Conservation (phyloP, 1,284 basidiomycete species). For the Pseudozyma tsukubaensis region DNA sequence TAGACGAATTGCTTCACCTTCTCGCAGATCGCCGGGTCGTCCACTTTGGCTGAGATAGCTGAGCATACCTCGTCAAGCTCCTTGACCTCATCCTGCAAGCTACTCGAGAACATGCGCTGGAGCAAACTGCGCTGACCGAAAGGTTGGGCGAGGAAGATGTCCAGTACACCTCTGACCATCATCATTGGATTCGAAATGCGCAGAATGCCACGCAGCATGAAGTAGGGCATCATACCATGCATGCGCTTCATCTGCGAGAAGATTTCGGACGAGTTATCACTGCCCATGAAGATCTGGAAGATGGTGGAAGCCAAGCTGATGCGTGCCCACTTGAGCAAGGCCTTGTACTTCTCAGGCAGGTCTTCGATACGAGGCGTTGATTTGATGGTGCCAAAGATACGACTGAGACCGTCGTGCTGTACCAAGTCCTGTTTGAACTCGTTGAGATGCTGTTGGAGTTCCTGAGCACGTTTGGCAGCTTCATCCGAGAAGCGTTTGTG, state of each 20-base stretch:
- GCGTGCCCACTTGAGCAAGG: conserved; percentile 93
- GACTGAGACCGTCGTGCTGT: conserved; percentile 81
- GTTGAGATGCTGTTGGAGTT: conserved; percentile 83
- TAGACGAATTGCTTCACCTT: conserved; percentile 88
- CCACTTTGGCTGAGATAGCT: conserved; percentile 85
- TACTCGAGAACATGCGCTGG: conserved; percentile 90
- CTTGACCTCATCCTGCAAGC: conserved; percentile 87
- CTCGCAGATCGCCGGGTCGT: conserved; percentile 85
- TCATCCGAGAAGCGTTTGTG: conserved; percentile 85
- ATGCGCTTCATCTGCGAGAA: conserved; percentile 89
- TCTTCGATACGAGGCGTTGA: conserved; percentile 80
- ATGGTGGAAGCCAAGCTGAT: conserved; percentile 89
- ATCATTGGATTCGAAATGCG: conserved; percentile 94
- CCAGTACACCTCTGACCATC: conserved; percentile 91
- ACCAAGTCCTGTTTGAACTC: conserved; percentile 88
- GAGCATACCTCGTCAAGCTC: conserved; percentile 86
- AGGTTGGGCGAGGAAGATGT: conserved; percentile 96
- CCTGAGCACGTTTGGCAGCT: conserved; percentile 85
- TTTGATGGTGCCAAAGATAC: conserved; percentile 88
- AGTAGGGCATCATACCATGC: conserved; percentile 97
- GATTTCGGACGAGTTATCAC: conserved; percentile 90
- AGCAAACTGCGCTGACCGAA: conserved; percentile 88
- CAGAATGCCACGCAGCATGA: conserved; percentile 90
- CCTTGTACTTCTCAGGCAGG: conserved; percentile 85
- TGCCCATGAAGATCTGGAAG: conserved; percentile 92